Conservation (phyloP, 352 stramenopile genomes). For the Phytophthora vignae region DNA sequence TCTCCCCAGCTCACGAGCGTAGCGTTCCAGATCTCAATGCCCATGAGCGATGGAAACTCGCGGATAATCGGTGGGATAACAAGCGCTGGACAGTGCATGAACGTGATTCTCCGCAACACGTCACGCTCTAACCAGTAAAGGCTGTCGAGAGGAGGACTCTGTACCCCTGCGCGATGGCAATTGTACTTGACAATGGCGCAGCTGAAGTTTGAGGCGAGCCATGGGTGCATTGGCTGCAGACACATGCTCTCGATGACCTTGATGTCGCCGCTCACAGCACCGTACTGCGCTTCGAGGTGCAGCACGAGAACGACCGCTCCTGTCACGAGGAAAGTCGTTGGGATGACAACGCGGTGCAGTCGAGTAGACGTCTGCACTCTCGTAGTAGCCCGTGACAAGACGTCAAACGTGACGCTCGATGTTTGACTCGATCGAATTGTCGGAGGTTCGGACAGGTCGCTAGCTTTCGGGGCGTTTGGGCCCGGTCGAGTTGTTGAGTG, state of each 20-base stretch:
- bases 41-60: slow-evolving; percentile 47
- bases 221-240: slow-evolving; percentile 40
- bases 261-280: not conserved
- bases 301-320: slow-evolving; percentile 6
- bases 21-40: slow-evolving; percentile 65
- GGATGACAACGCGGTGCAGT: slow-evolving; percentile 16
- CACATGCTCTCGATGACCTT: slow-evolving; percentile 22
- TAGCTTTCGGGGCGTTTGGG: not conserved
- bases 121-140: slow-evolving; percentile 32
- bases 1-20: slow-evolving; percentile 48
- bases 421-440: not conserved
- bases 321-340: slow-evolving; percentile 11
- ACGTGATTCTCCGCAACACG: slow-evolving; percentile 38
- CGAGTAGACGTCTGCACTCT: not conserved
- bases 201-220: slow-evolving; percentile 44
- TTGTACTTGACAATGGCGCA: slow-evolving; percentile 51
- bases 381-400: not conserved
- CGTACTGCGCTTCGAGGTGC: slow-evolving; percentile 6
- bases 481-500: not conserved
- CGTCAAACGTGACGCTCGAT: not conserved
- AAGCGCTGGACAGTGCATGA: slow-evolving; percentile 55
- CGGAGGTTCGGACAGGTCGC: not conserved
- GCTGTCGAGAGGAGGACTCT: not conserved
- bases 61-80: slow-evolving; percentile 40
- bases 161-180: slow-evolving; percentile 34